phyloP scores from a whole-genome alignment of 179 eudicot species.

The Gypsophila paniculata region DNA sequence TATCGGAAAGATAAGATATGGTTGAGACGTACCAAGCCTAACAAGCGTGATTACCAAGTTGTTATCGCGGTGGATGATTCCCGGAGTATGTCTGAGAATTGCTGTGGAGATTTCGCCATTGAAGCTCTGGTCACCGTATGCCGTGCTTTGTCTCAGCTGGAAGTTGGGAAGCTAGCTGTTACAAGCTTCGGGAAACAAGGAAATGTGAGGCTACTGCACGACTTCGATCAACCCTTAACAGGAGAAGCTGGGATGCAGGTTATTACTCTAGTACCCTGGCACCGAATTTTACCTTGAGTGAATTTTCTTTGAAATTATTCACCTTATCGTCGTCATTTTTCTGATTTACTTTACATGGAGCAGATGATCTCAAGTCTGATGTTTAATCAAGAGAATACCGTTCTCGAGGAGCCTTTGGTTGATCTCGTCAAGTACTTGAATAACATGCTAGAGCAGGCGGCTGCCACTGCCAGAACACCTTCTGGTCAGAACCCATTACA shows the following conservation, averaged over 20 bases:
- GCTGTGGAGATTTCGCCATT: slow-evolving; percentile 81
- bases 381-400: slow-evolving; percentile 85
- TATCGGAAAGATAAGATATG: slow-evolving; percentile 96
- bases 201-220: slow-evolving; percentile 74
- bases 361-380: slow-evolving; percentile 96
- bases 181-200: slow-evolving; percentile 90
- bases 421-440: slow-evolving; percentile 71
- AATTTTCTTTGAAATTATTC: not conserved
- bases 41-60: slow-evolving; percentile 93
- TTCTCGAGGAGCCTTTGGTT: slow-evolving; percentile 72
- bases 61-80: slow-evolving; percentile 95
- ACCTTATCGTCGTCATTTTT: not conserved
- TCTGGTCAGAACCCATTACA: slow-evolving; percentile 88
- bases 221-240: slow-evolving; percentile 82
- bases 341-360: slow-evolving; percentile 19
- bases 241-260: slow-evolving; percentile 92
- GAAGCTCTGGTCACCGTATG: slow-evolving; percentile 98
- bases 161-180: slow-evolving; percentile 90
- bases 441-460: slow-evolving; percentile 70
- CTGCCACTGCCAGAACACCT: slow-evolving; percentile 70
- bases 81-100: slow-evolving; percentile 87
- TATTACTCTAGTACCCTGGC: slow-evolving; percentile 22
- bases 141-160: slow-evolving; percentile 93
- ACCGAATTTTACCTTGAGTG: not conserved
- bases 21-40: slow-evolving; percentile 89